Conservation (phyloP, 352 stramenopile genomes). For the Globisporangium iwayamae region DNA sequence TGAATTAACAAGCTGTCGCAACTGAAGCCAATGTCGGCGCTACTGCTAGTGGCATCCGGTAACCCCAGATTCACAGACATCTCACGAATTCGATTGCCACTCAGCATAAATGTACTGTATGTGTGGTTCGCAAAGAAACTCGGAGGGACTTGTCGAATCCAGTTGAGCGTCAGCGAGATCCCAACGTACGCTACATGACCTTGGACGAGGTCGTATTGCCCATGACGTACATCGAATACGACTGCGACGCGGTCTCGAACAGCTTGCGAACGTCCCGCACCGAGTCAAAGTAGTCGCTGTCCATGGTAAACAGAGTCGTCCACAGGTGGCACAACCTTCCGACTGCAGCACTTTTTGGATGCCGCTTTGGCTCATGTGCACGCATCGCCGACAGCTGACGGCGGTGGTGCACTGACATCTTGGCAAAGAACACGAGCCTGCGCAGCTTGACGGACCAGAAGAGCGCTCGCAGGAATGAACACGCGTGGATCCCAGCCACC, state of each 20-base stretch:
- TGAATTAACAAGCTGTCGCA: not conserved
- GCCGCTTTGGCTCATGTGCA: not conserved
- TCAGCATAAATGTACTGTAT: not conserved
- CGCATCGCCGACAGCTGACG: not conserved
- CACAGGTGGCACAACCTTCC: not conserved
- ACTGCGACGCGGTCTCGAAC: not conserved
- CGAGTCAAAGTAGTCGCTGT: not conserved
- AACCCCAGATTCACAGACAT: not conserved
- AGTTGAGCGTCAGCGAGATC: constrained; percentile 1
- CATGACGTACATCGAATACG: not conserved
- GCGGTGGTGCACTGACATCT: too few species aligned
- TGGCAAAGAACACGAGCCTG: not conserved
- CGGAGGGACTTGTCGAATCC: not conserved
- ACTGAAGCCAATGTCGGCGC: not conserved
- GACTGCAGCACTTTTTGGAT: not conserved
- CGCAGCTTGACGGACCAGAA: not conserved
- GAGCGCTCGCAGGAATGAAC: not conserved
- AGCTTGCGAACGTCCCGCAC: not conserved
- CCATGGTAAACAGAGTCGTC: not conserved
- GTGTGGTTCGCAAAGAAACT: not conserved
- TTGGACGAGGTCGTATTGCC: not conserved
- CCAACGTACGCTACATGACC: not conserved
- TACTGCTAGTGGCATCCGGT: not conserved
- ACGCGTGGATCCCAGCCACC: not conserved
- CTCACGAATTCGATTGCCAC: not conserved